A percentile compares a stretch with the other conserved stretches of the same genome.
These are phyloP conservation scores for Hypholoma fasciculare DNA, from an alignment of 768 basidiomycete genomes.

Conservation along the genomic window DNA sequence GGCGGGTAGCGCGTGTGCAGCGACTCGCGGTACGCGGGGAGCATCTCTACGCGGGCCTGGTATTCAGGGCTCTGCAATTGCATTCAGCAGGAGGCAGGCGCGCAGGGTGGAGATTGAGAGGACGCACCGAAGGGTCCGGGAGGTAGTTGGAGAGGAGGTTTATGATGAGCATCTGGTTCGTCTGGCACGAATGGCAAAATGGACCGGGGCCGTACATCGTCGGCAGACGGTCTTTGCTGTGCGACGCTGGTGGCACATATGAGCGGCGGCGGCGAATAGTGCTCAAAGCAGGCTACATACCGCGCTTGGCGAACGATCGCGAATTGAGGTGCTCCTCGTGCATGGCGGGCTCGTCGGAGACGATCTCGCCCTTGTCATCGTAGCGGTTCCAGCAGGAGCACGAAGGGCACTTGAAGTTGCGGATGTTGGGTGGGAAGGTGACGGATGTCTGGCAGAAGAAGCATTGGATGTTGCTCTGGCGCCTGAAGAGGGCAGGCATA, in stretches of 20 bases:
- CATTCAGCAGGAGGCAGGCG: conserved; percentile 3
- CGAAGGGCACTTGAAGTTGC: conserved; percentile 62
- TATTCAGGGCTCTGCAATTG: conserved; percentile 69
- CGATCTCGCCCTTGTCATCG: conserved; percentile 70
- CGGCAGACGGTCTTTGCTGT: conserved; percentile 68
- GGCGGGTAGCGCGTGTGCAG: conserved; percentile 85
- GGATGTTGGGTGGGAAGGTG: conserved; percentile 45
- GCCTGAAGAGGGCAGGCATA: conserved; percentile 52
- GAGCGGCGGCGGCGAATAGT: not conserved
- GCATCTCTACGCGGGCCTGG: conserved; percentile 54
- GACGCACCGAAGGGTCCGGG: conserved; percentile 70
- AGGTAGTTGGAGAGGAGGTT: conserved; percentile 91
- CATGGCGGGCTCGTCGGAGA: conserved; percentile 89
- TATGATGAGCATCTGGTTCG: conserved; percentile 88
- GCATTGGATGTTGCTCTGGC: conserved; percentile 52
- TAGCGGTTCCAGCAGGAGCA: conserved; percentile 79
- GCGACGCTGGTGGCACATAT: conserved; percentile 48
- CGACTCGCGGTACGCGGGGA: conserved; percentile 73
- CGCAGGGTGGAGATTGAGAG: not conserved
- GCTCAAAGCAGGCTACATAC: conserved; percentile 33
- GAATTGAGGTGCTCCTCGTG: conserved; percentile 74
- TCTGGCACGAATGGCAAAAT: conserved; percentile 88
- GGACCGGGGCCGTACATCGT: conserved; percentile 56
- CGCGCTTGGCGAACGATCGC: conserved; percentile 69
- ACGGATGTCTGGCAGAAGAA: conserved; percentile 67